These are phyloP conservation scores for Suillus discolor DNA, from an alignment of 768 basidiomycete species.

Conservation along the genomic window DNA sequence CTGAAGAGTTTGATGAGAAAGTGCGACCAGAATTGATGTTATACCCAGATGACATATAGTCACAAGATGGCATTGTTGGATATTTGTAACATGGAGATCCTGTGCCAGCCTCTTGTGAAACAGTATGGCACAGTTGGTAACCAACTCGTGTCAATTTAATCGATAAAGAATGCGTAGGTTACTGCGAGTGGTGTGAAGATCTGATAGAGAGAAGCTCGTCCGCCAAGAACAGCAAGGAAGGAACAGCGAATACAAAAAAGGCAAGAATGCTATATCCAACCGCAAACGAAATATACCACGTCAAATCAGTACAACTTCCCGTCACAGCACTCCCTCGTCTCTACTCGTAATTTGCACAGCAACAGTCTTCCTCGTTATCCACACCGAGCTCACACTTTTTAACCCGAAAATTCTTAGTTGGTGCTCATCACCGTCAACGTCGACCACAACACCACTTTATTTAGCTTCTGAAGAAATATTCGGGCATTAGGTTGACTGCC, in stretches of 20 bases:
- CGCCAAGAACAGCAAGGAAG: constrained; percentile 27
- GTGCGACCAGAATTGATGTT: constrained; percentile 93
- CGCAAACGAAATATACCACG: constrained; percentile 34
- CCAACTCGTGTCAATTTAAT: not conserved
- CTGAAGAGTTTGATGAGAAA: constrained; percentile 93
- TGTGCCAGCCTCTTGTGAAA: not conserved
- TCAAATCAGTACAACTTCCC: constrained; percentile 32
- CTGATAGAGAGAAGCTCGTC: constrained; percentile 18
- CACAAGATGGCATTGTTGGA: not conserved
- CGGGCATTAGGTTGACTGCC: constrained; percentile 4
- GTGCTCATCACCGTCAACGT: constrained; percentile 6
- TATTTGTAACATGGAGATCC: not conserved
- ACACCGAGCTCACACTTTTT: constrained; percentile 4
- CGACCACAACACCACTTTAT: not conserved
- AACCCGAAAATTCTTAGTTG: not conserved
- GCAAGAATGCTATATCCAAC: constrained; percentile 37
- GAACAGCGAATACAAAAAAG: constrained; percentile 29
- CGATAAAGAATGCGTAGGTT: not conserved
- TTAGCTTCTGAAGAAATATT: constrained; percentile 7
- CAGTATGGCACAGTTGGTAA: not conserved
- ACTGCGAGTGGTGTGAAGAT: not conserved
- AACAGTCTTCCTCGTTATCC: constrained; percentile 16
- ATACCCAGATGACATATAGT: constrained; percentile 57
- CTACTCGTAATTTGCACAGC: constrained; percentile 23
- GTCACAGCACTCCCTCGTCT: constrained; percentile 29